A percentile compares a stretch with the other conserved stretches of the same genome.
phyloP scores from a whole-genome alignment of 2,329 filamentous ascomycete genomes.

The Tolypocladium ophioglossoides region DNA sequence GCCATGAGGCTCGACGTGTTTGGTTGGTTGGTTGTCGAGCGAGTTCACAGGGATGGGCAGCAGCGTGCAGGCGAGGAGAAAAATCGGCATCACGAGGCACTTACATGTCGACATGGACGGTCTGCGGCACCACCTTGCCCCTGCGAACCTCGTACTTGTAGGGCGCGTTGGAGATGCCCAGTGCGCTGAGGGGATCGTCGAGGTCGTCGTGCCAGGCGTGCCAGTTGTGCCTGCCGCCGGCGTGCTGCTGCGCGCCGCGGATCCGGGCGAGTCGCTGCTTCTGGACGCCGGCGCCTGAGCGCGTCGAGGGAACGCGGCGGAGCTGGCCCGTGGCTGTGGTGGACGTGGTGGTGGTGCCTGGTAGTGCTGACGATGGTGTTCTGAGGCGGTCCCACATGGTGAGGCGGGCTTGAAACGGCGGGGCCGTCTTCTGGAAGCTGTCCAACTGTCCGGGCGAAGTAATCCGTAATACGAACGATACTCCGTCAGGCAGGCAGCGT shows the following conservation, averaged over 20 bases:
- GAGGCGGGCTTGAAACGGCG: background rate
- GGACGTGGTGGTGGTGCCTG: background rate
- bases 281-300: background rate
- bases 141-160: constrained; percentile 19
- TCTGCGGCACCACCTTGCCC: constrained; percentile 20
- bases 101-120: constrained; percentile 16
- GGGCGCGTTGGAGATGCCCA: constrained; percentile 14
- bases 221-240: background rate
- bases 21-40: background rate
- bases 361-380: background rate
- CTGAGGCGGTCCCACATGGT: constrained; percentile 8
- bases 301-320: background rate
- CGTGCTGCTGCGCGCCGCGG: background rate
- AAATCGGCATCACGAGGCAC: constrained; percentile 3
- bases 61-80: background rate
- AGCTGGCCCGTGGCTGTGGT: background rate
- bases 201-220: constrained; percentile 11
- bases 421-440: background rate
- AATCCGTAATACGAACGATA: no score
- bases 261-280: background rate
- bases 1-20: background rate
- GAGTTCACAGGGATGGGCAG: background rate
- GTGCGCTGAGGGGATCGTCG: constrained; percentile 17
- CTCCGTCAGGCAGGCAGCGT: no score
- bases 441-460: no score